Base-by-base conservation (phyloP, 2,329 filamentous ascomycete genomes). In the Colletotrichum gloeosporioides region DNA sequence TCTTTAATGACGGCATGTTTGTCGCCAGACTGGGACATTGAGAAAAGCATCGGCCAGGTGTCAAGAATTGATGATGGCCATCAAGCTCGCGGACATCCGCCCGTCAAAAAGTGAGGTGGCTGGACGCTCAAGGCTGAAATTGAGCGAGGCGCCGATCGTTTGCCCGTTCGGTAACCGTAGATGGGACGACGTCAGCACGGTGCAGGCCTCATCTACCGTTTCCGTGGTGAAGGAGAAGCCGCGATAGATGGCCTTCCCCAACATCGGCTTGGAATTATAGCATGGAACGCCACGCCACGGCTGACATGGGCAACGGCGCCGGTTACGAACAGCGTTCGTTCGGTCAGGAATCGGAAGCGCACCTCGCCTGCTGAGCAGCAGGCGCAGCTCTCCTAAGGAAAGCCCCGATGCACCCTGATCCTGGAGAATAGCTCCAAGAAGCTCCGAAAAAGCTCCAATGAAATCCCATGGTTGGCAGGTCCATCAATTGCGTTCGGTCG, bases 131-230 rank as follows among this genome's bases (percentile, higher is more conserved):
- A 57, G 55, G 53, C 61, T 71, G 61, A 73, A 39, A 70, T 75
- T 39, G 29, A 59, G 25, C 32, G 31, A 65, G 63, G 55, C 69
- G 57, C 55, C 63, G 64, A 73, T 68, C 73, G 55, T 31, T 39
- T 44, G 55, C 44, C 36, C 34, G 55, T 57, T 71, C 32, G 55
- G 57, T 29, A 39, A 31, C 44, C 15, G 31, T 34, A 57, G 25
- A 63, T 71, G 71, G 71, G 53, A 53, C 36, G 31, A 53, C 25
- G 44, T 32, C 32, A 75, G 61, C 71, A 67, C 67, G 32, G 49
- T 27, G 53, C 62, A 71, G 61, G 62, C 16, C 61, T 75, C 71
- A 71, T 71, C 29, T 75, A 44, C 71, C 49, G 75, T 77, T 75
- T 75, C 75, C 62, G 61, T 71, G 71, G 75, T 77, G 71, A 75